Evolutionary conservation across 2,329 filamentous ascomycete genomes (phyloP), one percentile per base, ranked within the genome.

Genomic region (Apiospora marii): DNA sequence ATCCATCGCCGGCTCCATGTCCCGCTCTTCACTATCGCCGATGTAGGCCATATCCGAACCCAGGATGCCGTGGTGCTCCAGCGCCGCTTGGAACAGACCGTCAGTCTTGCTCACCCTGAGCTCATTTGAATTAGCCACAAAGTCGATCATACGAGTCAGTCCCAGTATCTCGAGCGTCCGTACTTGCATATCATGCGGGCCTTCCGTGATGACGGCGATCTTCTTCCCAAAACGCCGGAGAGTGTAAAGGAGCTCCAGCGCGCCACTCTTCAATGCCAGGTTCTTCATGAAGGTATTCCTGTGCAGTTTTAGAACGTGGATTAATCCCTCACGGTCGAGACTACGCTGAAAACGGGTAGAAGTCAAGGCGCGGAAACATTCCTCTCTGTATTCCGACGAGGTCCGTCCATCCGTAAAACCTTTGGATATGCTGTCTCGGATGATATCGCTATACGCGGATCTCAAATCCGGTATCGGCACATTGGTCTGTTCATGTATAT

Each of bases 181-280:
- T n/a, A 61, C 68, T 71, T 88, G 85, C 1, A 84, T 82, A 76
- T 87, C 86, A 51, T 84, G 81, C 0, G 84, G 86, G 0, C 85
- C 85, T 74, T 88, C 85, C 0, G 85, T 87, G 0, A 87, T 80
- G 24, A 87, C 75, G 0, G 81, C 79, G 4, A 87, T 78, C n/a
- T 80, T 84, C 74, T 85, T 84, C 81, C 80, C 0, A 78, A 74
- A 0, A 44, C 14, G 69, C 80, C 82, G 3, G 3, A 87, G 74
- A 1, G 74, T 75, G 6, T 75, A 46, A 0, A 87, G 75, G 1
- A 87, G 74, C 0, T 77, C 70, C 3, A 82, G 19, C 0, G 82
- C 83, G 0, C 84, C 84, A 0, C 74, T 43, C 69, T 87, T n/a
- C n/a, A n/a, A n/a, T n/a, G n/a, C n/a, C n/a, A n/a, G n/a, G n/a